Evolutionary conservation across 768 basidiomycete species (phyloP).

Genomic region (Boletus sensibilis): DNA sequence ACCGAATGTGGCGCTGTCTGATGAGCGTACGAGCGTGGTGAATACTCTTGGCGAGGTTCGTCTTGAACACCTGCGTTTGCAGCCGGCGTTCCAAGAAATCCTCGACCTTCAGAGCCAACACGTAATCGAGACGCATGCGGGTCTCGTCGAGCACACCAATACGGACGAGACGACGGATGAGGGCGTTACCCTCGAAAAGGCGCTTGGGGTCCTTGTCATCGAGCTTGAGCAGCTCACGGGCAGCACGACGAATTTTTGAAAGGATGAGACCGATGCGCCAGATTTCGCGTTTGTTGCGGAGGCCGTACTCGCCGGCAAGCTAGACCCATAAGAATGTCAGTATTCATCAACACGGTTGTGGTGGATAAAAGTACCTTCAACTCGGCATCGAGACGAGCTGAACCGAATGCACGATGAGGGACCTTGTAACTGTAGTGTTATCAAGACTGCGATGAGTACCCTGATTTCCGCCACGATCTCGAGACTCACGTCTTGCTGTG

Average conservation of each 20-base stretch:
- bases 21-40: constrained; percentile 99
- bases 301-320: constrained; percentile 99
- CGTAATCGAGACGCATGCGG: constrained; percentile 99
- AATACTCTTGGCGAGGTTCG: constrained; percentile 94
- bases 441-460: constrained; percentile 59
- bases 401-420: constrained; percentile 95
- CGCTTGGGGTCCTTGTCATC: constrained; percentile 99
- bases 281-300: constrained; percentile 99
- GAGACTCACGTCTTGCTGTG: constrained; percentile 92
- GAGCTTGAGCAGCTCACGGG: constrained; percentile 99
- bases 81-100: constrained; percentile 99
- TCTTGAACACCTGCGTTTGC: constrained; percentile 99
- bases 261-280: constrained; percentile 98
- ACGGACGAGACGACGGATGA: constrained; percentile 94
- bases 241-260: constrained; percentile 99
- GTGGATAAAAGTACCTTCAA: constrained; percentile 70
- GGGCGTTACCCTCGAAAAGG: constrained; percentile 98
- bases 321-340: constrained; percentile 32
- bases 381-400: constrained; percentile 98
- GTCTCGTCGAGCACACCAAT: constrained; percentile 99
- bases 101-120: constrained; percentile 97
- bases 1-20: constrained; percentile 98
- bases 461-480: constrained; percentile 69
- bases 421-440: constrained; percentile 88
- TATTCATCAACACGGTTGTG: background rate